Base-by-base conservation (phyloP, 257 asterid genomes). In the Paulownia fortunei region DNA sequence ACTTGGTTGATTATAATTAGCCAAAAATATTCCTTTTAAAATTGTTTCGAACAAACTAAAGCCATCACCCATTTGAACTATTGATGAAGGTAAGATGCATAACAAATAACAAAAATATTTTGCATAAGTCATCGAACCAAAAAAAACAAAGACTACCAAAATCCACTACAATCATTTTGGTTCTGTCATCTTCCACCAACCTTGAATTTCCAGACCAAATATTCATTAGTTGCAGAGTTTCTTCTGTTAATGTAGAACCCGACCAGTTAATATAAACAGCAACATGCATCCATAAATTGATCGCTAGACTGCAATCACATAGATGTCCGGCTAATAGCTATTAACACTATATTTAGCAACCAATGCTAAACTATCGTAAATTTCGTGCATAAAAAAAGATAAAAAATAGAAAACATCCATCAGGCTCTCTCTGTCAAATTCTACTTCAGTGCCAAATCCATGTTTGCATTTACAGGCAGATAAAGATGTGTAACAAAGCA, bases 401-500 rank as follows among this genome's bases (percentile, higher is more conserved):
- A 66, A 10, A 49, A 41, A 13, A 44, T 51, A 47, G 21, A 23
- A 16, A 70, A 39, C 47, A 62, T 62, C 68, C 19, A 39, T 37
- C 23, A 52, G 16, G 23, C 49, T 47, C 8, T 59, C 42, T 69
- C 55, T 27, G 65, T 5, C 66, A 60, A 67, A 74, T 27, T 68
- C 66, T 32, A 58, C 63, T 65, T 26, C 69, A 37, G 59, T 56
- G 76, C 76, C 56, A 69, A 37, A 69, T 74, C 55, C 23, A 39
- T 39, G 78, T 60, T 70, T 47, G 68, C 82, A 32, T 60, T 71
- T 76, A 71, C 82, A 76, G 52, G 76, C 79, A 37, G 67, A 62
- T 60, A 54, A 44, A 74, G 6, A 60, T 73, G 52, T 8, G 8
- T 19, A 41, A 41, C 30, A 47, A 18, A 26, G 58, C 23, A 42